These are phyloP conservation scores for Echium plantagineum DNA, from an alignment of 257 asterid genomes.

Conservation along the genomic window DNA sequence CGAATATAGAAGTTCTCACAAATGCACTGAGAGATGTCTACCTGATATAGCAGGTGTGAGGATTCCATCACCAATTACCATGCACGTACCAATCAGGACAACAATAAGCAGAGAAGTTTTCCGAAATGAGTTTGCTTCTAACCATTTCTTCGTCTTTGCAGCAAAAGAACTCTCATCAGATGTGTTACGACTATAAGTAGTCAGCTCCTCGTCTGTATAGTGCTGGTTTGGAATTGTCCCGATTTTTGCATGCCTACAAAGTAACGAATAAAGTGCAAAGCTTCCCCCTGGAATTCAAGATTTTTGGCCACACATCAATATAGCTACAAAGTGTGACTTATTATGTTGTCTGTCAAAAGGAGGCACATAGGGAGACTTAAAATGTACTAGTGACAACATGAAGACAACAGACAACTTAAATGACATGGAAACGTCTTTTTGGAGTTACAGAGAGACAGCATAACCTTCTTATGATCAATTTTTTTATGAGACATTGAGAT, in stretches of 20 bases:
- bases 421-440: too few species aligned
- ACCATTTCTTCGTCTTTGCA: constrained; percentile 84
- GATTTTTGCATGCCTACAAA: constrained; percentile 92
- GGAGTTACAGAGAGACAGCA: too few species aligned
- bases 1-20: too few species aligned
- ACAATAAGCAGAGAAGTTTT: constrained; percentile 66
- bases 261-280: constrained; percentile 87
- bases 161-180: constrained; percentile 89
- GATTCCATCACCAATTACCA: constrained; percentile 96
- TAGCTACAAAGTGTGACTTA: neutral
- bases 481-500: too few species aligned
- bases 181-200: constrained; percentile 86
- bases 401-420: too few species aligned
- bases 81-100: constrained; percentile 86
- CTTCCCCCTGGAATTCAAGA: constrained; percentile 53
- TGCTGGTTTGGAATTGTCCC: constrained; percentile 90
- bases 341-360: too few species aligned
- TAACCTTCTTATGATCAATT: too few species aligned
- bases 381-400: too few species aligned
- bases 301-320: neutral
- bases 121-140: constrained; percentile 57
- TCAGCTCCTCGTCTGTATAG: constrained; percentile 93
- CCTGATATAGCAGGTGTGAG: constrained; percentile 99
- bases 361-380: too few species aligned
- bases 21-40: constrained; percentile 7